phyloP scores from a whole-genome alignment of 805 yeast genomes.

The Kodamaea hsintzibuensis region DNA sequence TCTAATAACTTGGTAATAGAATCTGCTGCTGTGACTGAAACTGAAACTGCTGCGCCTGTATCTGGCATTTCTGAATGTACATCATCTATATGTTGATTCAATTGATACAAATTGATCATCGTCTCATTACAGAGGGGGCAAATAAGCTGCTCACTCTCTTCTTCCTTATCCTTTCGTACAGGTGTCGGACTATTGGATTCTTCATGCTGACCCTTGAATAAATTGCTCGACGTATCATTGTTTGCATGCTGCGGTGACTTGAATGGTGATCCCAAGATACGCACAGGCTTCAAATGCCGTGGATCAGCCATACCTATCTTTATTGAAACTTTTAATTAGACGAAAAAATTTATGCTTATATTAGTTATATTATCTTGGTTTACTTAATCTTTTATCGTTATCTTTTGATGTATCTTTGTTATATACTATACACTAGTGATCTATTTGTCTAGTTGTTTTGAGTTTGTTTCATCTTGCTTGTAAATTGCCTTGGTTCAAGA shows the following conservation, averaged over 20 bases:
- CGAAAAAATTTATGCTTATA: background rate
- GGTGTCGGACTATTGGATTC: conserved; percentile 3
- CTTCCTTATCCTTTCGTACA: conserved; percentile 12
- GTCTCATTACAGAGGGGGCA: conserved; percentile 75
- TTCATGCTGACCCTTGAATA: background rate
- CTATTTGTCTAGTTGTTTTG: background rate
- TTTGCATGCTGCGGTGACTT: conserved; percentile 18
- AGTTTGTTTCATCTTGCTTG: background rate
- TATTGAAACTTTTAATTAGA: background rate
- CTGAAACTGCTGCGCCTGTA: background rate
- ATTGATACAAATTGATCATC: conserved; percentile 53
- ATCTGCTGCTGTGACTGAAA: background rate
- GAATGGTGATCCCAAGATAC: conserved; percentile 28
- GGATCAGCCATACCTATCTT: background rate
- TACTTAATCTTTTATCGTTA: too few relatives aligned
- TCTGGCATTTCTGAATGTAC: conserved; percentile 40
- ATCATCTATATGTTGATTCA: conserved; percentile 74
- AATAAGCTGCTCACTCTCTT: conserved; percentile 12
- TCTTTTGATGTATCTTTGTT: too few relatives aligned
- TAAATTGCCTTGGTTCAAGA: too few relatives aligned
- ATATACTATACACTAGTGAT: background rate
- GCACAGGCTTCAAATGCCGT: conserved; percentile 2
- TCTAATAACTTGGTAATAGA: conserved; percentile 11
- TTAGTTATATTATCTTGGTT: background rate
- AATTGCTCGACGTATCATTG: background rate